These are phyloP conservation scores for Astragalus membranaceus DNA, from an alignment of 306 rosid species.

Conservation along the genomic window DNA sequence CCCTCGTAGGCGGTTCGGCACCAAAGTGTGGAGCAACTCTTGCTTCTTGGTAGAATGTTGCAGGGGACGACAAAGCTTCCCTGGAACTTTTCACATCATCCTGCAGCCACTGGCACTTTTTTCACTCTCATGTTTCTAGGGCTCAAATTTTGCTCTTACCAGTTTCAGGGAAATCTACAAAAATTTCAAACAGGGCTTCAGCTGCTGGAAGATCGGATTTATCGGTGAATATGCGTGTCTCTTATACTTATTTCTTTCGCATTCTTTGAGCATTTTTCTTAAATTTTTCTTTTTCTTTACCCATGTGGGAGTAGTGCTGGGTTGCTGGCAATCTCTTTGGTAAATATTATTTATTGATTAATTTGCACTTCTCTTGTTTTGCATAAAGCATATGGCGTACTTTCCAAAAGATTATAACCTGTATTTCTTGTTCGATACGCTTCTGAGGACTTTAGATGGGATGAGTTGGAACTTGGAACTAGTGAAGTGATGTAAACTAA, in stretches of 20 bases:
- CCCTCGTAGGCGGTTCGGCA: slow-evolving; percentile 75
- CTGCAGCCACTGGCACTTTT: slow-evolving; percentile 95
- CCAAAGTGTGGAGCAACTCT: slow-evolving; percentile 93
- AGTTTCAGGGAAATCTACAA: slow-evolving; percentile 78
- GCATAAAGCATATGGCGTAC: neutral
- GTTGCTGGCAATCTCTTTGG: neutral
- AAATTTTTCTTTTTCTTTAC: neutral
- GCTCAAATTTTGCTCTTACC: slow-evolving; percentile 93
- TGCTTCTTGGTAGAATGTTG: slow-evolving; percentile 90
- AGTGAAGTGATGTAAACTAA: neutral
- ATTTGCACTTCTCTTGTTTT: slow-evolving; percentile 6
- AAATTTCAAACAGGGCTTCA: slow-evolving; percentile 84
- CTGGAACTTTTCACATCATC: slow-evolving; percentile 86
- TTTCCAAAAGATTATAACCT: neutral
- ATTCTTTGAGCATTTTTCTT: slow-evolving; percentile 14
- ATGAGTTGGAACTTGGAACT: neutral
- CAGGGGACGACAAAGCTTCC: slow-evolving; percentile 91
- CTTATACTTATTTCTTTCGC: slow-evolving; percentile 15
- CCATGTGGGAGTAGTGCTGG: neutral
- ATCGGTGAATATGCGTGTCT: slow-evolving; percentile 46
- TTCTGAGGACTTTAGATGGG: slow-evolving; percentile 4
- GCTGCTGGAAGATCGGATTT: slow-evolving; percentile 87
- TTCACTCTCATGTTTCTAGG: slow-evolving; percentile 97
- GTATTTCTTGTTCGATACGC: slow-evolving; percentile 13
- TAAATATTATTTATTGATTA: slow-evolving; percentile 6